Percentiles rank a stretch among this genome's conserved stretches.
Evolutionary conservation across 1,284 basidiomycete genomes (phyloP).

Genomic region (Porphyrellus sp.): DNA sequence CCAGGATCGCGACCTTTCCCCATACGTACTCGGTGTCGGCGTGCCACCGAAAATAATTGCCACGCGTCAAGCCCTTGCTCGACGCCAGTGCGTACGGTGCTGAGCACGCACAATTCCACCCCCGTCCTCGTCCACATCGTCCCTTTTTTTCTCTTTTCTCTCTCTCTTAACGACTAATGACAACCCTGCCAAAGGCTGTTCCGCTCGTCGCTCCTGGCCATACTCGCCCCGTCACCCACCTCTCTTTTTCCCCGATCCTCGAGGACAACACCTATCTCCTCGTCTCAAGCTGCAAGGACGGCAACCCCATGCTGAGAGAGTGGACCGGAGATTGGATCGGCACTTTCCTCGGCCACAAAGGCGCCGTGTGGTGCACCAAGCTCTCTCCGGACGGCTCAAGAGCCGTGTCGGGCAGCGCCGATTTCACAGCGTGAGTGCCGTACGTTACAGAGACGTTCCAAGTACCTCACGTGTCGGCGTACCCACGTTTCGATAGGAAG

Average conservation of each 20-base stretch:
- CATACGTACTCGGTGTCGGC: not conserved
- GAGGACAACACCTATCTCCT: slow-evolving; percentile 84
- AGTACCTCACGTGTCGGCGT: not conserved
- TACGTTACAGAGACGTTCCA: not conserved
- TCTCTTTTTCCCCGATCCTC: slow-evolving; percentile 84
- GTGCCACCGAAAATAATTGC: slow-evolving; percentile 12
- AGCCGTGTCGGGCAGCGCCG: slow-evolving; percentile 92
- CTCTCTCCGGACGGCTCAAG: slow-evolving; percentile 83
- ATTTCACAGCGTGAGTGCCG: slow-evolving; percentile 88
- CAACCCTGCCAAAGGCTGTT: slow-evolving; percentile 56
- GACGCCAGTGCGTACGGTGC: slow-evolving; percentile 45
- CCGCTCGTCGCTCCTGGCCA: slow-evolving; percentile 79
- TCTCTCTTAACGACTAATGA: slow-evolving; percentile 43
- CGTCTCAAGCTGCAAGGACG: slow-evolving; percentile 95
- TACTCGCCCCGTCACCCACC: slow-evolving; percentile 88
- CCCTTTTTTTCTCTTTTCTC: slow-evolving; percentile 26
- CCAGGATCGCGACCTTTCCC: not conserved
- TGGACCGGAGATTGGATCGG: slow-evolving; percentile 99
- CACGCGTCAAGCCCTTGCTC: slow-evolving; percentile 30
- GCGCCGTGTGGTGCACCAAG: slow-evolving; percentile 97
- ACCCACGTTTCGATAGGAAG: slow-evolving; percentile 55
- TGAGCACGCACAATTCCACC: slow-evolving; percentile 54
- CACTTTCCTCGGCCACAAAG: slow-evolving; percentile 97
- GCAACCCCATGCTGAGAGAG: slow-evolving; percentile 92
- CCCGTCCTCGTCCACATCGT: slow-evolving; percentile 16